Conservation (phyloP, 176 grass and related monocot species). For the Phragmites australis region DNA sequence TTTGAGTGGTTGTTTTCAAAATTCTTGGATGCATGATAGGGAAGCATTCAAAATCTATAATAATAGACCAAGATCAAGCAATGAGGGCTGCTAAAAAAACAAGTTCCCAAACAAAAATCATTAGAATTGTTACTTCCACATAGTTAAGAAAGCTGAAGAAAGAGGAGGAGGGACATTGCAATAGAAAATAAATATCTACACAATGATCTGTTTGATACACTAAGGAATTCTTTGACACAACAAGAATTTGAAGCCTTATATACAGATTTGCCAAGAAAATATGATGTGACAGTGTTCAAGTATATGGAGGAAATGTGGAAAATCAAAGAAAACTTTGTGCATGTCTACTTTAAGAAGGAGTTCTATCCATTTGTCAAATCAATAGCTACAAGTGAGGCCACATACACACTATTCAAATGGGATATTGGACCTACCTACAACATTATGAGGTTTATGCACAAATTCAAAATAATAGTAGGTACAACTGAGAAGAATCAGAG, state of each 20-base stretch:
- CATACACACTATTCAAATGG: not conserved
- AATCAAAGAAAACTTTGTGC: not conserved
- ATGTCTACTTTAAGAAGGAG: not conserved
- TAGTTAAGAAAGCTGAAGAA: not conserved
- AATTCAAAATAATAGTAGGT: not conserved
- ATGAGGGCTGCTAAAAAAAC: not conserved
- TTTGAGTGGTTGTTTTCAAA: not conserved
- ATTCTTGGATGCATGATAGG: not conserved
- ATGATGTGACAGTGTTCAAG: not conserved
- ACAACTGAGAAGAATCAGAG: not conserved
- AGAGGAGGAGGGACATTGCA: not conserved
- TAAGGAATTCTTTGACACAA: not conserved
- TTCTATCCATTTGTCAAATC: not conserved
- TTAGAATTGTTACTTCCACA: not conserved
- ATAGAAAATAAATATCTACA: not conserved
- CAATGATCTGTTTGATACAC: not conserved
- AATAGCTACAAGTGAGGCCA: not conserved
- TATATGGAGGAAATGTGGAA: not conserved
- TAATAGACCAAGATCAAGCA: not conserved
- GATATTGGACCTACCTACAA: not conserved
- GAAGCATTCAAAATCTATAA: not conserved
- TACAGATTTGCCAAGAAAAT: no score
- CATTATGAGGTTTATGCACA: not conserved
- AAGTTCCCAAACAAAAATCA: not conserved
- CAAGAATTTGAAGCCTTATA: not conserved